A percentile compares a stretch with the other conserved stretches of the same genome.
Evolutionary conservation across 306 rosid genomes (phyloP).

Genomic region (Begonia loranthoides): DNA sequence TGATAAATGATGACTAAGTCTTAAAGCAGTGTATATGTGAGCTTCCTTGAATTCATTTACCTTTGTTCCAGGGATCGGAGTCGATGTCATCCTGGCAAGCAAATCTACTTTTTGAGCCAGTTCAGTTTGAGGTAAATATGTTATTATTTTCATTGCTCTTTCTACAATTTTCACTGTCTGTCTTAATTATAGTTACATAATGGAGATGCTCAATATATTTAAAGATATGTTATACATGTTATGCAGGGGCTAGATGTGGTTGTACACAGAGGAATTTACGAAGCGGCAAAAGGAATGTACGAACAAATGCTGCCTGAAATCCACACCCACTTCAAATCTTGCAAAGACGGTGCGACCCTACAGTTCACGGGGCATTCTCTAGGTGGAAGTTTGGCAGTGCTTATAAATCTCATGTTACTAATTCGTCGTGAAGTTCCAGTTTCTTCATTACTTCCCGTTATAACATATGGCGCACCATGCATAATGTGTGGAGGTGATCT

Average conservation of each 20-base stretch:
- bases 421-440: constrained; percentile 56
- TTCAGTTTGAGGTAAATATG: constrained; percentile 86
- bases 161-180: too few species aligned
- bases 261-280: constrained; percentile 94
- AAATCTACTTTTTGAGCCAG: constrained; percentile 86
- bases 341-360: constrained; percentile 46
- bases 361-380: constrained; percentile 95
- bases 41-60: too few species aligned
- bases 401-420: constrained; percentile 79
- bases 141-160: too few species aligned
- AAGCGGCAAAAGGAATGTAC: constrained; percentile 93
- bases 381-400: constrained; percentile 90
- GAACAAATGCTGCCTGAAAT: constrained; percentile 85
- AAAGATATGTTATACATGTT: too few species aligned
- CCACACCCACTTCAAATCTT: constrained; percentile 46
- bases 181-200: not conserved
- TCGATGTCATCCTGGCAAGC: constrained; percentile 95
- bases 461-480: constrained; percentile 87
- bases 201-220: too few species aligned
- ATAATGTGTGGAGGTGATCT: constrained; percentile 88
- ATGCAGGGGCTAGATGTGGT: constrained; percentile 57
- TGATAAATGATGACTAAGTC: not conserved
- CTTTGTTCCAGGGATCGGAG: constrained; percentile 77
- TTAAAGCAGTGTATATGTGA: too few species aligned
- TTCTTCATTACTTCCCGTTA: constrained; percentile 77